phyloP scores from a whole-genome alignment of 345 rosid species.

The Gossypium ekmanianum region DNA sequence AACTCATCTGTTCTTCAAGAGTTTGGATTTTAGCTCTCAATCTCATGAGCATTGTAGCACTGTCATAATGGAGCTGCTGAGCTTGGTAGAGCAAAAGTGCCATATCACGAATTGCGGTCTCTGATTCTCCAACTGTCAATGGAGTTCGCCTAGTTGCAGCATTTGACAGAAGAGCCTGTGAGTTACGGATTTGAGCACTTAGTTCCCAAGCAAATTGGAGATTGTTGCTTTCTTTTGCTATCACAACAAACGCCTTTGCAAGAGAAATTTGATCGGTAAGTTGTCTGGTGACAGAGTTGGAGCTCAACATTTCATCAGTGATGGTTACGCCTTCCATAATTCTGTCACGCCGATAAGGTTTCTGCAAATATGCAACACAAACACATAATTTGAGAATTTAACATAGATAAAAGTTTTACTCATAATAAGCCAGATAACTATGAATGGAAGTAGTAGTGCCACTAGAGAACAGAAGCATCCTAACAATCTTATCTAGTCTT shows the following conservation, averaged over 20 bases:
- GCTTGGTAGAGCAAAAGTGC: slow-evolving; percentile 84
- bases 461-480: slow-evolving; percentile 2
- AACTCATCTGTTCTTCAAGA: slow-evolving; percentile 73
- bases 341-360: slow-evolving; percentile 46
- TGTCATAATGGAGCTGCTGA: slow-evolving; percentile 83
- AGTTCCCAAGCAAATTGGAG: slow-evolving; percentile 96
- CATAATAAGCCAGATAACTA: neutral
- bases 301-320: slow-evolving; percentile 78
- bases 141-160: slow-evolving; percentile 75
- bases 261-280: slow-evolving; percentile 83
- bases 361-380: slow-evolving; percentile 32
- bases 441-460: neutral
- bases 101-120: slow-evolving; percentile 73
- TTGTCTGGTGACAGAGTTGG: slow-evolving; percentile 76
- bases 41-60: slow-evolving; percentile 93
- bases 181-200: slow-evolving; percentile 90
- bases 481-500: neutral
- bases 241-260: slow-evolving; percentile 85
- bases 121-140: slow-evolving; percentile 63
- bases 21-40: slow-evolving; percentile 76
- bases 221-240: slow-evolving; percentile 90
- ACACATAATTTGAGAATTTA: slow-evolving; percentile 2
- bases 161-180: slow-evolving; percentile 69
- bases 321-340: slow-evolving; percentile 61
- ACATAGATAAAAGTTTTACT: neutral